Percentiles rank a stretch among this genome's conserved stretches.
Conservation (phyloP, 2,329 filamentous ascomycete genomes). For the Dichotomopilus funicola region DNA sequence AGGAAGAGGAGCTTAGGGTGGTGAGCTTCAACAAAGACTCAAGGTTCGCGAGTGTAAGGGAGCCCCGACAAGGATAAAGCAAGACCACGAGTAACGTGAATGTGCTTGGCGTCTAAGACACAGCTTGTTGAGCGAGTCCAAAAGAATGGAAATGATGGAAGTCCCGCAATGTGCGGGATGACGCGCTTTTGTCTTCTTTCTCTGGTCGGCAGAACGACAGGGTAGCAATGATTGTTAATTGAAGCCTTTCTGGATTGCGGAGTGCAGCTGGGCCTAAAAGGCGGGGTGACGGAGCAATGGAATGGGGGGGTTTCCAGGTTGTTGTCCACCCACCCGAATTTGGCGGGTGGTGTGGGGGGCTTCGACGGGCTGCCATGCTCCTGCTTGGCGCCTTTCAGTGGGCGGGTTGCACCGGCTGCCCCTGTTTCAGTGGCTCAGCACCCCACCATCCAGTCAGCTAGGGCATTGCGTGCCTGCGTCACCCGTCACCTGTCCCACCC, state of each 20-base stretch:
- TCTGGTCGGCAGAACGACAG: slow-evolving; percentile 2
- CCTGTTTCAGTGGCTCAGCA: slow-evolving; percentile 8
- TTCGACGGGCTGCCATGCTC: background rate
- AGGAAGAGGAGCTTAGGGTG: background rate
- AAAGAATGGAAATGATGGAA: background rate
- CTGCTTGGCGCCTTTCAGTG: background rate
- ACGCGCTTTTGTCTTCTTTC: slow-evolving; percentile 3
- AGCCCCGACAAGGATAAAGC: background rate
- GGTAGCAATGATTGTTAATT: slow-evolving; percentile 14
- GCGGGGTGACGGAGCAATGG: slow-evolving; percentile 11
- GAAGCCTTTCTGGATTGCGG: slow-evolving; percentile 14
- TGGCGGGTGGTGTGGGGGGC: background rate
- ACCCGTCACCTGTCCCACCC: slow-evolving; percentile 8
- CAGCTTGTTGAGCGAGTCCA: no score
- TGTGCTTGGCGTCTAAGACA: background rate
- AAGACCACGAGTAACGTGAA: background rate
- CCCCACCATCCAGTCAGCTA: background rate
- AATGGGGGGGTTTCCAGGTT: slow-evolving; percentile 2
- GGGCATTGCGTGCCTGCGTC: background rate
- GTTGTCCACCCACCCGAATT: background rate
- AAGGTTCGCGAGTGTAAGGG: background rate
- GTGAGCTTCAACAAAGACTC: background rate
- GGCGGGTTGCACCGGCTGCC: slow-evolving; percentile 3
- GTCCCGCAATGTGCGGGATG: background rate
- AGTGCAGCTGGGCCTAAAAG: slow-evolving; percentile 12